Base-by-base conservation (phyloP, 2,329 filamentous ascomycete genomes). In the Sarocladium strictum region DNA sequence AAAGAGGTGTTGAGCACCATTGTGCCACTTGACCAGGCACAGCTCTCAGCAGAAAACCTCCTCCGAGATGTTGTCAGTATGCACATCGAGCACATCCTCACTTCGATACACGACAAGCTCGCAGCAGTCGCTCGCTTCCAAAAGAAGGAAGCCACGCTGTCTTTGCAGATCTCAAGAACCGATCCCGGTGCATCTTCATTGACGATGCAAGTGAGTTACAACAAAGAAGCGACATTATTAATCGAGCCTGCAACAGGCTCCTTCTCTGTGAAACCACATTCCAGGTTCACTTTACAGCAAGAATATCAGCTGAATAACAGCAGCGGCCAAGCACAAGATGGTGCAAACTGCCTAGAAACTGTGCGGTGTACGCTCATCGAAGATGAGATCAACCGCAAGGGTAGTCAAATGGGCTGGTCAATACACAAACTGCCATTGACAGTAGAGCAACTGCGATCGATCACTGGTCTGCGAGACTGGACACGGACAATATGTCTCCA, bases 211-310 rank as follows among this genome's bases (percentile, higher is more conserved):
- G 74, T 96, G 26, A 87, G 87, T 3, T 74, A 77, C n/a, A 74
- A 24, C 77, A 83, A 54, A 72, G 76, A 53, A 35, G 71, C 87
- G 32, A 80, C 75, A 5, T 69, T 96, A 26, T 77, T 81, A 17
- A 77, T 97, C 47, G 90, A 96, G 60, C 84, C 87, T 0, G 83
- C 89, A 24, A 91, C 88, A 0, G 94, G 94, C n/a, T 72, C 78
- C 11, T 86, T 91, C 58, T 81, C 84, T 10, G 69, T 96, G 35
- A 81, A 83, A 55, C 88, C 90, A 57, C 79, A 80, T 52, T 81
- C 81, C 2, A 76, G 74, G 55, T 71, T 78, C 43, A 75, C 79
- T 3, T 72, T 75, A 9, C 75, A 81, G 19, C 76, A 78, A 17
- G 89, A 96, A 64, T 73, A 72, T 29, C 80, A 79, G 32, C 74